phyloP scores from a whole-genome alignment of 805 yeast species.

The Vanderwaltozyma yarrowii region DNA sequence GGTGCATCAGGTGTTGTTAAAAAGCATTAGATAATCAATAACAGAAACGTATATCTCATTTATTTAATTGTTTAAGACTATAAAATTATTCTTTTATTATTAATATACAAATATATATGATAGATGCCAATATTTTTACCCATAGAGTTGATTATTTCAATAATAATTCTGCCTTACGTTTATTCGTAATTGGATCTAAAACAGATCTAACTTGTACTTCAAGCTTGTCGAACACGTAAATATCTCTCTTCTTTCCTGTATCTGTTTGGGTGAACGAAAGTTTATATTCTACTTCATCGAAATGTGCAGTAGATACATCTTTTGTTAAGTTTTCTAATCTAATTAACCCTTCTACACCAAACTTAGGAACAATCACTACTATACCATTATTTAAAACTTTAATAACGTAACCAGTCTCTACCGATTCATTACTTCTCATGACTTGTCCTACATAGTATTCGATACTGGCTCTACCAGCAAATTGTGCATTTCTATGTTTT shows the following conservation, averaged over 20 bases:
- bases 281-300: constrained; percentile 70
- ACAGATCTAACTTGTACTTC: constrained; percentile 73
- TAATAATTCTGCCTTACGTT: constrained; percentile 76
- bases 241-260: constrained; percentile 35
- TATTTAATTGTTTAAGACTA: too few species aligned
- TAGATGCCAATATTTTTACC: not conserved
- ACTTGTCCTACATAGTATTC: constrained; percentile 98
- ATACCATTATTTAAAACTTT: constrained; percentile 91
- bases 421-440: constrained; percentile 70
- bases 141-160: constrained; percentile 32
- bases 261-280: constrained; percentile 45
- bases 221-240: constrained; percentile 77
- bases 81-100: too few species aligned
- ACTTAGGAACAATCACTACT: constrained; percentile 88
- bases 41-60: too few species aligned
- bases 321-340: constrained; percentile 64
- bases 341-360: constrained; percentile 91
- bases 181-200: constrained; percentile 80
- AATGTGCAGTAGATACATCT: constrained; percentile 50
- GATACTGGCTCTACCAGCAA: constrained; percentile 96
- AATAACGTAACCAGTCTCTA: constrained; percentile 83
- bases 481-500: constrained; percentile 95
- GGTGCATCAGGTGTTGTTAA: constrained; percentile 85
- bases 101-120: not conserved
- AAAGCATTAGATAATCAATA: constrained; percentile 41